Base-by-base conservation (phyloP, 108 stramenopile species). In the Nannochloropsis gaditana region DNA sequence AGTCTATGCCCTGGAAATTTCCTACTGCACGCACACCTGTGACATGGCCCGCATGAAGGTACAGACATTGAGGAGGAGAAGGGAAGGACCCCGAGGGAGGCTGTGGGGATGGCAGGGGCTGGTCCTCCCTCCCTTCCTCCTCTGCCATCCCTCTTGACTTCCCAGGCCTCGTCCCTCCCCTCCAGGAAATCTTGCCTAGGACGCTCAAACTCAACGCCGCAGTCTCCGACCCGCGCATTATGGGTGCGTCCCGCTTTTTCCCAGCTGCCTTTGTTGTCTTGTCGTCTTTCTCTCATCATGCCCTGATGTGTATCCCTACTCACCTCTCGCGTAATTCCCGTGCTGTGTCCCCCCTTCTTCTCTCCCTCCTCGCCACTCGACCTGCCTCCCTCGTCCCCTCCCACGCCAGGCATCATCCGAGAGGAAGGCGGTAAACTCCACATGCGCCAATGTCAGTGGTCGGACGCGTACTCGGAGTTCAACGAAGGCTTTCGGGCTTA, bases 351-450 rank as follows among this genome's bases (percentile, higher is more conserved):
- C 47, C 15, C 47, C 47, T 15, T 50, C 47, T 15, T 15, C 47
- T 15, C 47, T 50, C 47, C 47, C 47, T 50, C 47, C 47, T 15
- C 47, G 10, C 47, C 47, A 50, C 10, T 15, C 47, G 10, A 10
- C 47, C 47, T 50, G 1, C 47, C 47, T 50, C 47, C 47, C 47
- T 50, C 47, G 11, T 15, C 15, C 47, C 47, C 47, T 50, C 1
- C 1, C 47, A 0, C 47, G 11, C 47, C 88, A 43, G 91, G 91
- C n/a, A 44, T 83, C 43, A 84, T 91, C 43, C 85, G 50, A 6
- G 91, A 91, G 85, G 89, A 88, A 50, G 89, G 89, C 43, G 91
- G 89, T 9, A 88, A 86, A 45, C 90, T 90, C 87, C 44, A 85
- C 83, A 90, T 91, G 91, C 44, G 21, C 9, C 83, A 87, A 43